A percentile compares a stretch with the other conserved stretches of the same genome.
These are phyloP conservation scores for Lupinus albus DNA, from an alignment of 306 rosid genomes.

Conservation along the genomic window DNA sequence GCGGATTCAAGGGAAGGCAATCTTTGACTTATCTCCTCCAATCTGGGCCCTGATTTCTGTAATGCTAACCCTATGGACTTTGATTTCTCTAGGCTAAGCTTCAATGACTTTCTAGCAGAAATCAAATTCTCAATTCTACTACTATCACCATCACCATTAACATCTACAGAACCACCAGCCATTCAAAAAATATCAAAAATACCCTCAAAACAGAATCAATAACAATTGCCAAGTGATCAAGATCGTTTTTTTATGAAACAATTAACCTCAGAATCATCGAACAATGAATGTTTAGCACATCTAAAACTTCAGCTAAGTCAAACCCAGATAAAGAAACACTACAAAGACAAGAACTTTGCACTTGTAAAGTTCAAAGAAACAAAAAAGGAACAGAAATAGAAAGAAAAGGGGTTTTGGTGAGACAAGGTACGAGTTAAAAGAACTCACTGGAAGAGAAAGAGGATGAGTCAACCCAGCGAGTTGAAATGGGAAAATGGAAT, in stretches of 20 bases:
- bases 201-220: slow-evolving; percentile 31
- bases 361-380: neutral
- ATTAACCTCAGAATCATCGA: slow-evolving; percentile 58
- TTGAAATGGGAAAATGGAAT: slow-evolving; percentile 19
- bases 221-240: slow-evolving; percentile 30
- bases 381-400: neutral
- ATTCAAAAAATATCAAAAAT: slow-evolving; percentile 45
- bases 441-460: slow-evolving; percentile 42
- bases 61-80: slow-evolving; percentile 68
- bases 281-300: slow-evolving; percentile 24
- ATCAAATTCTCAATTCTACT: slow-evolving; percentile 57
- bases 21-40: slow-evolving; percentile 72
- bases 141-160: slow-evolving; percentile 37
- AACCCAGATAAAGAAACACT: slow-evolving; percentile 31
- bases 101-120: slow-evolving; percentile 74
- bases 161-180: slow-evolving; percentile 61
- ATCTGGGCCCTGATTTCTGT: slow-evolving; percentile 77
- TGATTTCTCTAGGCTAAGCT: slow-evolving; percentile 80
- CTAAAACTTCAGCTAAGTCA: slow-evolving; percentile 32
- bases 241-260: slow-evolving; percentile 11
- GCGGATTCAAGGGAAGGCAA: slow-evolving; percentile 79
- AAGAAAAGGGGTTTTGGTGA: neutral
- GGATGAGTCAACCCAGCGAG: slow-evolving; percentile 51
- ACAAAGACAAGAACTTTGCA: slow-evolving; percentile 11
- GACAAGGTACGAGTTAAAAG: neutral